Evolutionary conservation across 306 rosid species (phyloP).

Genomic region (Ziziphus jujuba): DNA sequence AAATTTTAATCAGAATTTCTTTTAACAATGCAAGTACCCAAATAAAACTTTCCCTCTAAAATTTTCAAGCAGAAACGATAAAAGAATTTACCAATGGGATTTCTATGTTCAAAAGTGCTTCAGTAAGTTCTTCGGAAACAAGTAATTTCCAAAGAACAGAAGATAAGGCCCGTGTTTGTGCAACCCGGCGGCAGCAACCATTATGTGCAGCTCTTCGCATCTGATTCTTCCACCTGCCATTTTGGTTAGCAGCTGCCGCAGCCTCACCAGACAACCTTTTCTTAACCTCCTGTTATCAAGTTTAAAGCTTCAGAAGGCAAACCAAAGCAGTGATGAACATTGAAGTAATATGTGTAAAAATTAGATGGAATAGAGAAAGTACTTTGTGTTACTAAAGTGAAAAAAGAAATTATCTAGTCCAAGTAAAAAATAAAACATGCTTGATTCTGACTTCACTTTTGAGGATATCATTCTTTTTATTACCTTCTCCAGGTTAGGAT

Average conservation of each 20-base stretch:
- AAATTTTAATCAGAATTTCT: not conserved
- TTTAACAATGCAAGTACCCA: not conserved
- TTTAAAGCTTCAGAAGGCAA: conserved; percentile 21
- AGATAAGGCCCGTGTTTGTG: conserved; percentile 81
- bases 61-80: not conserved
- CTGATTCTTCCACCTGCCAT: conserved; percentile 97
- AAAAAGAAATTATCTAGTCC: not conserved
- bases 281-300: conserved; percentile 70
- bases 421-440: not conserved
- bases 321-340: conserved; percentile 21
- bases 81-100: conserved; percentile 65
- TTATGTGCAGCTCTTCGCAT: conserved; percentile 94
- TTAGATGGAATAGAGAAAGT: not conserved
- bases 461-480: conserved; percentile 6
- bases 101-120: conserved; percentile 70
- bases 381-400: not conserved
- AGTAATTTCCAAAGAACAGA: conserved; percentile 90
- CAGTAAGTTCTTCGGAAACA: conserved; percentile 74
- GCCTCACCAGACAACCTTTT: conserved; percentile 78
- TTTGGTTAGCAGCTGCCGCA: conserved; percentile 72
- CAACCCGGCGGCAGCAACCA: conserved; percentile 95
- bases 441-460: not conserved
- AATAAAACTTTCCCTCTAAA: not conserved
- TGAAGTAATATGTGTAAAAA: not conserved
- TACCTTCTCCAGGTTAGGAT: conserved; percentile 95